Evolutionary conservation across 805 yeast genomes (phyloP).

Genomic region (Hanseniaspora thailandica): DNA sequence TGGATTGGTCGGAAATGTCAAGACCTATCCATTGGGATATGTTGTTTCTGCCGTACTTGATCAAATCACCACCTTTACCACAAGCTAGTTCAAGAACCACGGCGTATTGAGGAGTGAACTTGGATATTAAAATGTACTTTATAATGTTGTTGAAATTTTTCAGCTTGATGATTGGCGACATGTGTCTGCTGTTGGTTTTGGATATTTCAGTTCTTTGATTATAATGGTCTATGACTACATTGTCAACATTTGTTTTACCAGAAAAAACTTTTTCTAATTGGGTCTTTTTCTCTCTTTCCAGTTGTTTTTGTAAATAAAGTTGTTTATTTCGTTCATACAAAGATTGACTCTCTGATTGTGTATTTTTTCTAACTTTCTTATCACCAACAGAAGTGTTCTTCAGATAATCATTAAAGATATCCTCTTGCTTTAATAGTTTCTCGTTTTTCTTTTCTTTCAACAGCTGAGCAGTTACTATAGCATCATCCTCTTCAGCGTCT

Average conservation of each 20-base stretch:
- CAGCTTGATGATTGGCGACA: conserved; percentile 74
- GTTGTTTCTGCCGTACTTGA: conserved; percentile 70
- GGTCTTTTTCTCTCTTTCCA: conserved; percentile 28
- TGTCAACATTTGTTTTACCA: conserved; percentile 39
- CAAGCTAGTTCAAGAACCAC: conserved; percentile 80
- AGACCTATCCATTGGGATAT: conserved; percentile 75
- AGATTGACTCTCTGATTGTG: conserved; percentile 17
- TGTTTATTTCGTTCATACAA: conserved; percentile 26
- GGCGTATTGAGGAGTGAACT: conserved; percentile 43
- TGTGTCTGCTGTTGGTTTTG: conserved; percentile 47
- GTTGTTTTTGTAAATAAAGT: conserved; percentile 19
- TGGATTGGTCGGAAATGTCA: conserved; percentile 82
- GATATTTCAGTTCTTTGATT: conserved; percentile 70
- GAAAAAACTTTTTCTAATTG: conserved; percentile 30
- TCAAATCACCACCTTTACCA: conserved; percentile 96
- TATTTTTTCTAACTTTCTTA: background rate
- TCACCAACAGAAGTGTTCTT: background rate
- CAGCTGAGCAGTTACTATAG: background rate
- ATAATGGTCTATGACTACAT: conserved; percentile 70
- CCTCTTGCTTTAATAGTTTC: background rate
- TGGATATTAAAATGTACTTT: conserved; percentile 72
- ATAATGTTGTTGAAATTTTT: conserved; percentile 86
- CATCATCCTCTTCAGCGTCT: conserved; percentile 19
- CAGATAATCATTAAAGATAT: conserved; percentile 1
- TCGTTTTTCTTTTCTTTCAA: background rate